Conservation (phyloP, 2,329 filamentous ascomycete species). For the Colletotrichum tofieldiae region DNA sequence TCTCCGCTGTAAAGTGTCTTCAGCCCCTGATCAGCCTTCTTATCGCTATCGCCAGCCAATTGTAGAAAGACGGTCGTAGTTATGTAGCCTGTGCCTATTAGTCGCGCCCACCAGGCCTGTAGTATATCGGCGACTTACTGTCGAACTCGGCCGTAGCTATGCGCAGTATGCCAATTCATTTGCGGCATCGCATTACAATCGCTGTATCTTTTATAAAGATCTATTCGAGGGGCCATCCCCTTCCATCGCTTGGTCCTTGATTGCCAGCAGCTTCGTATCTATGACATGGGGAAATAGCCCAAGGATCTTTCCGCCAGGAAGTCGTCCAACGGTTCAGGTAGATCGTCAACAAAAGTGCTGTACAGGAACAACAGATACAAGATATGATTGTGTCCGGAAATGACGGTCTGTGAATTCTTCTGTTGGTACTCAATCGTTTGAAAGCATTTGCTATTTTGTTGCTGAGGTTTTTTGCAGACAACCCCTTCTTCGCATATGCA, state of each 20-base stretch:
- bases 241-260: conserved; percentile 49
- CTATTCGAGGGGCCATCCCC: conserved; percentile 34
- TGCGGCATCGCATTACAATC: not conserved
- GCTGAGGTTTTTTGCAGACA: not conserved
- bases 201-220: conserved; percentile 15
- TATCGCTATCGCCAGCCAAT: not conserved
- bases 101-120: not conserved
- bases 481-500: not conserved
- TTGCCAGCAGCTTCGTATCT: conserved; percentile 75
- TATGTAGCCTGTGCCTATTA: conserved; percentile 32
- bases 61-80: conserved; percentile 19
- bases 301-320: conserved; percentile 68
- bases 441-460: not conserved
- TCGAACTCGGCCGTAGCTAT: conserved; percentile 36
- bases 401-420: conserved; percentile 52
- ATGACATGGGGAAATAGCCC: conserved; percentile 64
- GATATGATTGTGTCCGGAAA: conserved; percentile 78
- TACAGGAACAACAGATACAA: conserved; percentile 77
- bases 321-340: conserved; percentile 68
- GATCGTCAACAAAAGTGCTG: conserved; percentile 70
- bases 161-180: conserved; percentile 9
- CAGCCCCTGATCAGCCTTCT: not conserved
- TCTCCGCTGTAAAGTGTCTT: conserved; percentile 10
- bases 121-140: not conserved
- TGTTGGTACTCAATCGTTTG: conserved; percentile 47